Evolutionary conservation across 352 stramenopile species (phyloP).

Genomic region (Globisporangium uncinulatum): DNA sequence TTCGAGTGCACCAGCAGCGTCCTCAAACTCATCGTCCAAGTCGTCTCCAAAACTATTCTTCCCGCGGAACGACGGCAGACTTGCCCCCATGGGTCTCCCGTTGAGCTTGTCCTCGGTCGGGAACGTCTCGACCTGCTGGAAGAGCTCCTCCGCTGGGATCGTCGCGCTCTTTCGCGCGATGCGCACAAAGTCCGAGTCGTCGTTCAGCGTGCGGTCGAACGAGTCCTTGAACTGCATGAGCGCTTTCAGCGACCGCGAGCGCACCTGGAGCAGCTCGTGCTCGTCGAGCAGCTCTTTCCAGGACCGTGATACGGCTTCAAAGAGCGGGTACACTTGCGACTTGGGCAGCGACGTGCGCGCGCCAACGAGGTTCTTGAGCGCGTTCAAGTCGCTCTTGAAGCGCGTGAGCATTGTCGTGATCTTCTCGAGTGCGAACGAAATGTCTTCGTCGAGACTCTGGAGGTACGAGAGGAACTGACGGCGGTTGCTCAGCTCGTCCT

Average conservation of each 20-base stretch:
- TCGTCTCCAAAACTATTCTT: constrained; percentile 30
- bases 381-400: constrained; percentile 62
- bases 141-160: constrained; percentile 64
- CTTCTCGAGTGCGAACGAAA: constrained; percentile 77
- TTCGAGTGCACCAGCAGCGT: constrained; percentile 18
- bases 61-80: constrained; percentile 18
- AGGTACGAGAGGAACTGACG: constrained; percentile 90
- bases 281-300: constrained; percentile 81
- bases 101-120: constrained; percentile 30
- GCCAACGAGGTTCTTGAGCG: constrained; percentile 80
- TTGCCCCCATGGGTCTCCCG: constrained; percentile 4
- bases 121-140: constrained; percentile 62
- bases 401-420: constrained; percentile 62
- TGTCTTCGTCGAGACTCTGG: constrained; percentile 90
- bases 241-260: constrained; percentile 58
- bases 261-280: constrained; percentile 61
- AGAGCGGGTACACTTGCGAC: constrained; percentile 92
- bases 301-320: constrained; percentile 82
- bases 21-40: constrained; percentile 20
- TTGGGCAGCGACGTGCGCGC: constrained; percentile 87
- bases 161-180: constrained; percentile 44
- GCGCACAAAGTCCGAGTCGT: constrained; percentile 51
- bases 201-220: constrained; percentile 46
- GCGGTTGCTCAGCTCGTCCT: constrained; percentile 90
- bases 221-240: constrained; percentile 75